Conservation (phyloP, 306 rosid species). For the Begonia masoniana region DNA sequence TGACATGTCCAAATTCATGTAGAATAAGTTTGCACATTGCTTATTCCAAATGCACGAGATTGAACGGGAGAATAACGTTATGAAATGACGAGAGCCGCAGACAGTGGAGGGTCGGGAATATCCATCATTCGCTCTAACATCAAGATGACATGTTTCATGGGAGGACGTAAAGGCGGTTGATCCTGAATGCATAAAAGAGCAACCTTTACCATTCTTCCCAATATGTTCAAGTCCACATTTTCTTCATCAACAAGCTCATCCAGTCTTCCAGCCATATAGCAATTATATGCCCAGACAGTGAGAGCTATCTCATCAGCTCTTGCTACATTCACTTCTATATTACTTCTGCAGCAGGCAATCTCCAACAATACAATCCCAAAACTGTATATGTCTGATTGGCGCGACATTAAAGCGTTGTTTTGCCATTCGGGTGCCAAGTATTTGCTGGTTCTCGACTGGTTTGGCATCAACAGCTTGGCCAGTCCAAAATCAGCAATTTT, state of each 20-base stretch:
- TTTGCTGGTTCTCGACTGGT: neutral
- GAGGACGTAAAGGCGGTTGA: conserved; percentile 7
- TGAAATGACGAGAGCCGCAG: neutral
- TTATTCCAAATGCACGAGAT: too few relatives aligned
- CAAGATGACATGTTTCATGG: conserved; percentile 4
- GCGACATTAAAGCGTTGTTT: neutral
- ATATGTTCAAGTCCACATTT: neutral
- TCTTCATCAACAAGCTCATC: conserved; percentile 2
- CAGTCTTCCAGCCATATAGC: conserved; percentile 2
- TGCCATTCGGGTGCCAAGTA: neutral
- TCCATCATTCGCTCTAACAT: conserved; percentile 7
- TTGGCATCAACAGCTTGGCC: conserved; percentile 2
- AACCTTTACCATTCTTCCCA: conserved; percentile 10
- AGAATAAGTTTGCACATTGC: too few relatives aligned
- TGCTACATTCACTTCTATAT: conserved; percentile 3
- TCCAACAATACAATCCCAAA: neutral
- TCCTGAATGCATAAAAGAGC: conserved; percentile 8
- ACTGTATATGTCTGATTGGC: neutral
- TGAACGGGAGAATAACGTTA: too few relatives aligned
- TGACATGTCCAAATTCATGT: too few relatives aligned
- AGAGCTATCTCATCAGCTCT: conserved; percentile 7
- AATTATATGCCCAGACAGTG: conserved; percentile 6
- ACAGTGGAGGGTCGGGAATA: conserved; percentile 4
- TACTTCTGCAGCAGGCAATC: conserved; percentile 9
- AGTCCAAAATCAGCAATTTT: conserved; percentile 1